Base-by-base conservation (phyloP, 768 basidiomycete genomes). In the Leccinum disarticulatum region DNA sequence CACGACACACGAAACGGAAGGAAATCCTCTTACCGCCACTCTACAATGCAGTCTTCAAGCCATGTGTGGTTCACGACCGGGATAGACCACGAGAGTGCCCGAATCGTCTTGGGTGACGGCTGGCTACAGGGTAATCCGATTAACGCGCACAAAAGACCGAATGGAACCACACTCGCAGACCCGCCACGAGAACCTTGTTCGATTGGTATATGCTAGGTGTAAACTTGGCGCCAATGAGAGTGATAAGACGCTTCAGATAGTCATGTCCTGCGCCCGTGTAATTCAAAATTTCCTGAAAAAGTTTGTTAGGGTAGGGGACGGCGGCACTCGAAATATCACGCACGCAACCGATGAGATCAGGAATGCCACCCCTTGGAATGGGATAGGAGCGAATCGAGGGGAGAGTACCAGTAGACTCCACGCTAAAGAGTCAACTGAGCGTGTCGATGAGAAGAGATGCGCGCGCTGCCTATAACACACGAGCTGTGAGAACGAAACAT, bases 41-140 rank as follows among this genome's bases (percentile, higher is more conserved):
- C 80, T n/a, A 85, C 74, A 68, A 95, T 90, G 69, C 92, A 95
- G 61, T 95, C 92, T 68, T 97, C 95, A 4, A 97, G 79, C 93
- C 93, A 97, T 0, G 82, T 80, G 65, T 98, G 95, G 65, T 94
- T 96, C 11, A 95, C 88, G 58, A 95, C 79, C 0, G 92, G 88
- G 61, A 95, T 89, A 0, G 83, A 84, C 94, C 95, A 96, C 0
- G 83, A 77, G 8, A 79, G 77, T 0, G 93, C 91, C 66, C 90
- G 90, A 7, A 76, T 74, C 0, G 89, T 87, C 74, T 97, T 97
- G 2, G 72, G 72, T 6, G 70, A 74, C 5, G 72, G 73, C 25
- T 76, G 73, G 41, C 81, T 81, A 51, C 22, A 27, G 17, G 2
- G 3, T 22, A 1, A 51, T 49, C 59, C 11, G 31, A 27, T 52